Evolutionary conservation across 228 moss, liverwort and hornwort genomes (phyloP).

Genomic region (Sphagnum fallax): DNA sequence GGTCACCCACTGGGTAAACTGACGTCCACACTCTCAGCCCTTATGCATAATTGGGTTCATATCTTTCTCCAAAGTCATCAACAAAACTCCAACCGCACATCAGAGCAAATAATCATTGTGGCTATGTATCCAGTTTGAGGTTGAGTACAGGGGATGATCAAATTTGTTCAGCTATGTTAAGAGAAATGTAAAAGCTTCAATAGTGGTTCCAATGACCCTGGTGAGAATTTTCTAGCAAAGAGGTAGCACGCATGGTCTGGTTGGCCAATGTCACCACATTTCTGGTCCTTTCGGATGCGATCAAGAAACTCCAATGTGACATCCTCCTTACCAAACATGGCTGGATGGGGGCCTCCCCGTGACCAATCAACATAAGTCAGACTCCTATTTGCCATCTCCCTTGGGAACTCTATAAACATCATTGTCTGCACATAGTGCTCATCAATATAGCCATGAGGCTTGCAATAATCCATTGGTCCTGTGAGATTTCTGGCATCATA

Average conservation of each 20-base stretch:
- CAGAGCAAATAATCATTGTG: no score
- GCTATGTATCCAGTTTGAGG: no score
- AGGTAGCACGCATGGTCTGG: slow-evolving; percentile 62
- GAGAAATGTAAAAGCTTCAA: slow-evolving; percentile 30
- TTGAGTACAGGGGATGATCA: no score
- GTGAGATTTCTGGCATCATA: slow-evolving; percentile 44
- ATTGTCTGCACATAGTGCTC: slow-evolving; percentile 96
- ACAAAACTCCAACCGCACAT: no score
- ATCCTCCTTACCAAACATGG: slow-evolving; percentile 60
- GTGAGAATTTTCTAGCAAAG: slow-evolving; percentile 89
- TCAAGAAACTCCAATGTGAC: slow-evolving; percentile 54
- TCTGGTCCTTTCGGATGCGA: slow-evolving; percentile 42
- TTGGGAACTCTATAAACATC: slow-evolving; percentile 45
- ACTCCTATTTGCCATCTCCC: slow-evolving; percentile 49
- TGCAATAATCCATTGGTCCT: slow-evolving; percentile 77
- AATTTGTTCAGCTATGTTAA: neutral
- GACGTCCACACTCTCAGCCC: no score
- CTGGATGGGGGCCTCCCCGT: slow-evolving; percentile 81
- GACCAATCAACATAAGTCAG: slow-evolving; percentile 93
- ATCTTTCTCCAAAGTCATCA: no score
- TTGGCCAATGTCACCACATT: slow-evolving; percentile 47
- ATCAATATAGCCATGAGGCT: slow-evolving; percentile 85
- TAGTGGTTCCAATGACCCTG: slow-evolving; percentile 46
- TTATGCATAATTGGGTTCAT: no score
- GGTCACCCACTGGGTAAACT: no score